Base-by-base conservation (phyloP, 257 asterid species). In the Nicotiana paniculata region DNA sequence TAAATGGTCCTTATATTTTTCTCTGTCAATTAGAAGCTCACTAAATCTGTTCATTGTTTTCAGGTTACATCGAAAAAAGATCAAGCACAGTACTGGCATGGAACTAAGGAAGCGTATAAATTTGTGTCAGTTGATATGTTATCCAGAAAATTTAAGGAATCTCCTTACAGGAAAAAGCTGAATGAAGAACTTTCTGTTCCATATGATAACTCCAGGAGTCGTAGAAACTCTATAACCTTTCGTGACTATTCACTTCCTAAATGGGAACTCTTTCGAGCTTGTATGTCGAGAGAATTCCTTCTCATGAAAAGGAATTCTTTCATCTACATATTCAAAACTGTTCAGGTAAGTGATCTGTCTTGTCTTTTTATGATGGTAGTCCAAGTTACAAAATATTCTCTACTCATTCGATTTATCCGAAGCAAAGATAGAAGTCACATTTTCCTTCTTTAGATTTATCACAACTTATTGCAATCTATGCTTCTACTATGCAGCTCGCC, bases 71-170 rank as follows among this genome's bases (percentile, higher is more conserved):
- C 93, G 0, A 81, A 67, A 58, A 90, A 88, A 79, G 93, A 90
- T 85, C 93, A 90, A 63, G 88, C 86, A 66, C 90, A 89, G 58
- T 90, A 89, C 81, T 90, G 94, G 94, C 81, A 57, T n/a, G 61
- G 84, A 32, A 35, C 54, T 32, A 81, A 70, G 75, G 83, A 82
- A 66, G 81, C 90, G 15, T 85, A 89, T 82, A 84, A 80, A 62
- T 90, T 86, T 80, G 21, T 84, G 26, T 86, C 94, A 24, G 79
- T 84, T 4, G 88, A 90, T 77, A 81, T 32, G 59, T 83, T 90
- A 21, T 85, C 92, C 11, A 81, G 85, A 67, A 90, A 87, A 64
- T 91, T 51, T 69, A 82, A 48, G 37, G 91, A 84, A 77, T 89
- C 91, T 65, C 80, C 58, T 3, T 18, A 77, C 6, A 90, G 90